A percentile compares a stretch with the other conserved stretches of the same genome.
Evolutionary conservation across 768 basidiomycete genomes (phyloP).

Genomic region (Lentinula aciculospora): DNA sequence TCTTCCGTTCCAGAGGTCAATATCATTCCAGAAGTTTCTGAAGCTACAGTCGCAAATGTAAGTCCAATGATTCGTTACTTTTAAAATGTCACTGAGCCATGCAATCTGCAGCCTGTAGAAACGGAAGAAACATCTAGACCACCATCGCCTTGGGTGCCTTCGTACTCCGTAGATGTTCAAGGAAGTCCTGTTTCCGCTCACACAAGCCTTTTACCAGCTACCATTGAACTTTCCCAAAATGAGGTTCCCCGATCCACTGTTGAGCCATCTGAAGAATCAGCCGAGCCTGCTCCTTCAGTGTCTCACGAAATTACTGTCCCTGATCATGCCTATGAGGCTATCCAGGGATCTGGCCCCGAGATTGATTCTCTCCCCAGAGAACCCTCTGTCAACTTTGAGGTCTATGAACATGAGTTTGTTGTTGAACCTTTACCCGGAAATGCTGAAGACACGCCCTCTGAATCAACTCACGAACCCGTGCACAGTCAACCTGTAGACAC

Average conservation of each 20-base stretch:
- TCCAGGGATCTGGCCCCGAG: background rate
- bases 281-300: background rate
- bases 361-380: too few relatives aligned
- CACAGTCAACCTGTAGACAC: background rate
- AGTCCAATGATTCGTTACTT: background rate
- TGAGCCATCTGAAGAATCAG: background rate
- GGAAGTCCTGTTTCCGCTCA: constrained; percentile 17
- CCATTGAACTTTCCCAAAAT: background rate
- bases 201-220: background rate
- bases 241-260: background rate
- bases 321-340: background rate
- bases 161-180: constrained; percentile 36
- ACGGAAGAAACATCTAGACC: constrained; percentile 4
- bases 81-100: background rate
- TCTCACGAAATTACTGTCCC: background rate
- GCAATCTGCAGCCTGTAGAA: background rate
- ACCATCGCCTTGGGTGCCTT: constrained; percentile 31
- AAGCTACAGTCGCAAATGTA: background rate
- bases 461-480: background rate
- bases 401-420: background rate
- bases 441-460: background rate
- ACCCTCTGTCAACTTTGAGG: background rate
- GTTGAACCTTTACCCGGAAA: background rate
- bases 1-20: background rate
- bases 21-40: background rate